Base-by-base conservation (phyloP, 106 monocot genomes). In the Dactylorhiza incarnata region DNA sequence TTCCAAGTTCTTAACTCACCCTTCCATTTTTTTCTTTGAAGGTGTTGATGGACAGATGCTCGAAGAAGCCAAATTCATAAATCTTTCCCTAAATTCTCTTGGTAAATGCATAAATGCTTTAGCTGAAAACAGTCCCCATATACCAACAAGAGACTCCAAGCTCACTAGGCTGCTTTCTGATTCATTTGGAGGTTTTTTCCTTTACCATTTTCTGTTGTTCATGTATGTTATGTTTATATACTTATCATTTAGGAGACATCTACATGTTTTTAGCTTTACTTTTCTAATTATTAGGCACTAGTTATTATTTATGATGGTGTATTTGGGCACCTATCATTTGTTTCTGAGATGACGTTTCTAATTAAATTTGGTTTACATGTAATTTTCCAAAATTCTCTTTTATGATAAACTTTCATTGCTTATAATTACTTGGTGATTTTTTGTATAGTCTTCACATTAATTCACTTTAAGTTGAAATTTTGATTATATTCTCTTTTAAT, bases 91-190 rank as follows among this genome's bases (percentile, higher is more conserved):
- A 3, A 85, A 85, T 61, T 90, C 87, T 58, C 79, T 90, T 51
- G 90, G 90, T 45, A 90, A 90, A 65, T 90, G 90, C 56, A 90
- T 90, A 48, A 90, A 90, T 79, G 90, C 87, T 67, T 85, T 90
- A 77, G 87, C 90, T 74, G 90, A 90, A 79, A 85, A 87, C 50
- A 81, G 85, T 85, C 81, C 90, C 43, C 84, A 90, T 85, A 83
- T 90, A 71, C 87, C 90, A 69, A 87, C 77, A 71, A 82, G 90
- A 79, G 90, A 87, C 66, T 90, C 90, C 52, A 90, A 90, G 78
- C 83, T 90, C 16, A 90, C 90, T 23, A 85, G 90, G 67, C 65
- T 90, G 48, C 81, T 90, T 49, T 82, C 87, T 79, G 90, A 90
- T 83, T 90, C 87, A 49, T 90, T 90, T 87, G 90, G 90, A 85